Evolutionary conservation across 2,329 filamentous ascomycete genomes (phyloP), one percentile per base, ranked within the genome.

Genomic region (Aspergillus sojae): DNA sequence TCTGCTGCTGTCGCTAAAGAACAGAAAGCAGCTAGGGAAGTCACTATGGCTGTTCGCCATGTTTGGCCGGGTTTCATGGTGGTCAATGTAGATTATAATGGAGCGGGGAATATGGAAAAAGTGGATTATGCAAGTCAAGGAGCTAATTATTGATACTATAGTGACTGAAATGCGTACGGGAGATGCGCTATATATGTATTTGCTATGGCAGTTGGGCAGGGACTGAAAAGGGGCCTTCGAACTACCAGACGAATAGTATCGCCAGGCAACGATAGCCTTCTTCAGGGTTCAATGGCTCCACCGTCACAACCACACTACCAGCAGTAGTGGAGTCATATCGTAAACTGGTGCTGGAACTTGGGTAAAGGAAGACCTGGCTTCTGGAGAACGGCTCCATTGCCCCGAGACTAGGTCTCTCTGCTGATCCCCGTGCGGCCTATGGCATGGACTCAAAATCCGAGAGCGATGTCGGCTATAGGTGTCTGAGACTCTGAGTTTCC

Each of bases 1-100:
- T 78, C 71, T 46, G 75, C 74, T 36, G 67, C 74, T 36, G 66
- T 59, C 45, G 65, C 68, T 19, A 70, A 52, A 6, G 68, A 68
- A 43, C 68, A 56, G 28, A 73, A 23, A 21, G 68, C 57, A n/a
- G 64, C 65, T 7, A 71, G 21, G 2, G 62, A 69, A 26, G 73
- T 60, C 32, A 62, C 67, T 4, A 69, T 9, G 28, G 63, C 58
- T 21, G 50, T 32, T 50, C 64, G 65, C 72, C 72, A 73, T 60
- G 59, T 57, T 28, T 61, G 59, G 54, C 32, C 61, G 32, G 57
- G 32, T 36, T 52, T 30, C 69, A 76, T 75, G 50, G 21, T 62
- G 48, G 19, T 14, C 36, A 4, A 14, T 11, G 19, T 23, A 30
- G 52, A 12, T 34, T 19, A 23, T 36, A 16, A 10, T 54, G n/a